Conservation (phyloP, 495 filamentous ascomycete genomes). For the Aspergillus kassunensis region DNA sequence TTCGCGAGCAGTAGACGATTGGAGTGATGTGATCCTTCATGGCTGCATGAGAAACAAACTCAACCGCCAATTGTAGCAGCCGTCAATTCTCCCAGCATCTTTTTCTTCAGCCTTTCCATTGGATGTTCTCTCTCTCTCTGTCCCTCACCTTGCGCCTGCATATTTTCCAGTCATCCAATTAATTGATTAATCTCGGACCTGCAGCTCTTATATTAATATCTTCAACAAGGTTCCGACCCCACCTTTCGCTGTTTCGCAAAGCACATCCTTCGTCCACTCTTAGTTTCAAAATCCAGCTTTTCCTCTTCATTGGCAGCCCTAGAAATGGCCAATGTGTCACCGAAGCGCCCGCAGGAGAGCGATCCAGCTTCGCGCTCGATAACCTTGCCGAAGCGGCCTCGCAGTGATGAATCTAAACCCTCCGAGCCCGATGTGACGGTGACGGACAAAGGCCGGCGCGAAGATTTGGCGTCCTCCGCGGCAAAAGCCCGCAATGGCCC, state of each 20-base stretch:
- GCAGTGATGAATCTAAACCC: background rate
- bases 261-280: constrained; percentile 1
- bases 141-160: too few species aligned
- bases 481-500: background rate
- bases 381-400: constrained; percentile 4
- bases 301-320: constrained; percentile 12
- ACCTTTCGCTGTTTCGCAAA: constrained; percentile 7
- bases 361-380: background rate
- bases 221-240: background rate
- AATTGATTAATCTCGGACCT: constrained; percentile 3
- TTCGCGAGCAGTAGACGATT: background rate
- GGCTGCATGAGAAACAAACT: background rate
- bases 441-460: constrained; percentile 3
- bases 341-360: constrained; percentile 17
- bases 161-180: background rate
- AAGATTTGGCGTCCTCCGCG: constrained; percentile 7
- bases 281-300: too few species aligned
- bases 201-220: constrained; percentile 1
- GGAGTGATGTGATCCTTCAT: constrained; percentile 7
- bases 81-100: background rate
- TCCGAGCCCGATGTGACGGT: background rate
- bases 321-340: constrained; percentile 13
- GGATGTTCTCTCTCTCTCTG: background rate
- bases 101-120: background rate
- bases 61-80: background rate